Evolutionary conservation across 2,329 filamentous ascomycete species (phyloP).

Genomic region (Epichloe scottii): DNA sequence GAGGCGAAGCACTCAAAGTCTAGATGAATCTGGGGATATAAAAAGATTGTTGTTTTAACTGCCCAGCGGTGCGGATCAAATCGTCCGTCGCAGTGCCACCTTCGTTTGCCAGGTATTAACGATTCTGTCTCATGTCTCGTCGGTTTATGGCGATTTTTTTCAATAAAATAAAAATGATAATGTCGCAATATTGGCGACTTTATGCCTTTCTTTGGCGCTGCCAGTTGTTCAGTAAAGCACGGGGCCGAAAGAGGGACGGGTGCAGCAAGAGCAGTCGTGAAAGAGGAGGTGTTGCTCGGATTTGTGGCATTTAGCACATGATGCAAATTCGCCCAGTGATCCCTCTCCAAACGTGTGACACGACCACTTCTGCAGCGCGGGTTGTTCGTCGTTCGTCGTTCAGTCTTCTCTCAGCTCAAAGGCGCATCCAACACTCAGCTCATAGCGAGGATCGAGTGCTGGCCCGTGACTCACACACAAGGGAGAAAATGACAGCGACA

Average conservation of each 20-base stretch:
- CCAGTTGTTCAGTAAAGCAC: neutral
- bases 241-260: neutral
- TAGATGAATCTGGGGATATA: neutral
- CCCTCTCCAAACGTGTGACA: neutral
- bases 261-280: neutral
- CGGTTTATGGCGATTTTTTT: neutral
- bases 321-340: slow-evolving; percentile 1
- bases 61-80: neutral
- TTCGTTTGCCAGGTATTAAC: slow-evolving; percentile 2
- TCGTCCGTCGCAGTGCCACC: neutral
- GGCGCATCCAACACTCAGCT: slow-evolving; percentile 1
- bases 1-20: neutral
- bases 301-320: slow-evolving; percentile 7
- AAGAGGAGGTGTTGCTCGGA: slow-evolving; percentile 3
- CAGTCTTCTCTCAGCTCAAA: slow-evolving; percentile 2
- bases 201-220: neutral
- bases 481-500: neutral
- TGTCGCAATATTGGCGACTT: neutral
- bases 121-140: slow-evolving; percentile 7
- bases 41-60: neutral
- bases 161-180: neutral
- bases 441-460: slow-evolving; percentile 3
- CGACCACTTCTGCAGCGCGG: neutral
- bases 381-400: slow-evolving; percentile 2
- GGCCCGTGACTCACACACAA: neutral